Evolutionary conservation across 352 stramenopile genomes (phyloP).

Genomic region (Vaucheria bursata): DNA sequence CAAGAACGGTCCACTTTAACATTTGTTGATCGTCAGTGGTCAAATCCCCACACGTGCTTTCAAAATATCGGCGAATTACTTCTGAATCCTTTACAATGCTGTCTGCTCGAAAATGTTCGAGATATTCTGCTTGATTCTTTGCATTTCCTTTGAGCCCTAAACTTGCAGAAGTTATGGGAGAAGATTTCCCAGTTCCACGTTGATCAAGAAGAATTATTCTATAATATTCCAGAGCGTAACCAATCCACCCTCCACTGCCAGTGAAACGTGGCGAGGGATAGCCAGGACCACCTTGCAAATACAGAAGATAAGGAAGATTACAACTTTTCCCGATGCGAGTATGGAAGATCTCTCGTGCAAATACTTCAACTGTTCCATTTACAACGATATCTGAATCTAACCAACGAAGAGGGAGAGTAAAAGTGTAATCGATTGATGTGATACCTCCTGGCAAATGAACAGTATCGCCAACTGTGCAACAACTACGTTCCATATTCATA

Average conservation of each 20-base stretch:
- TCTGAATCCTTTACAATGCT: constrained; percentile 49
- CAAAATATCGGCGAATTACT: constrained; percentile 32
- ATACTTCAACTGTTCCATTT: constrained; percentile 16
- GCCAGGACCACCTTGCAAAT: constrained; percentile 45
- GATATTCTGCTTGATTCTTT: constrained; percentile 32
- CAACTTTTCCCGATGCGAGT: constrained; percentile 9
- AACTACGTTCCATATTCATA: no score
- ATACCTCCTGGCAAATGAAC: constrained; percentile 32
- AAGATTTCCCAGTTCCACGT: constrained; percentile 43
- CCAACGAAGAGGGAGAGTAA: constrained; percentile 26
- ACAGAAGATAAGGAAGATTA: constrained; percentile 17
- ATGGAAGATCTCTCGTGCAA: constrained; percentile 34
- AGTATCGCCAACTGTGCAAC: no score
- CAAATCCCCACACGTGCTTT: constrained; percentile 5
- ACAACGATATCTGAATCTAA: no score
- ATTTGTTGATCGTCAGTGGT: neutral
- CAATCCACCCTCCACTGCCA: constrained; percentile 37
- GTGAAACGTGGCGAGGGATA: constrained; percentile 44
- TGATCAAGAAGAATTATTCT: constrained; percentile 49
- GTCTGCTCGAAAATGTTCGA: constrained; percentile 46
- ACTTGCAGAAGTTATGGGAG: constrained; percentile 15
- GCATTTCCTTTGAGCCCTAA: constrained; percentile 18
- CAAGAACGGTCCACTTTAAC: constrained; percentile 39
- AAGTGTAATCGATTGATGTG: constrained; percentile 29
- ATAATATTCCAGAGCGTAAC: constrained; percentile 34